A percentile compares a stretch with the other conserved stretches of the same genome.
Evolutionary conservation across 345 rosid genomes (phyloP).

Genomic region (Citrus reticulata): DNA sequence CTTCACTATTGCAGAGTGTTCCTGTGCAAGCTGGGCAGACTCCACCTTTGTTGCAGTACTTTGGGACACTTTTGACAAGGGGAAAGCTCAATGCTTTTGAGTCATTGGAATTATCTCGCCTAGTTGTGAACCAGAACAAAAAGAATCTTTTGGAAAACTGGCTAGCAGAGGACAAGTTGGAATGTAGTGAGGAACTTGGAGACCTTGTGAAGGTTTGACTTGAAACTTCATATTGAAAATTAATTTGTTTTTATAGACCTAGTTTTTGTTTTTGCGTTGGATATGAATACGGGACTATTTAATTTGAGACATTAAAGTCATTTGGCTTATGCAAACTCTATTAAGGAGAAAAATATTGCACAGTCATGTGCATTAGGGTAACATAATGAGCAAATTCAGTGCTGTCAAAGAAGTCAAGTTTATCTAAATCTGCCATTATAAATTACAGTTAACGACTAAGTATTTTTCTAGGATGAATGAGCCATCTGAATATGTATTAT

Average conservation of each 20-base stretch:
- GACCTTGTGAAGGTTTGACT: slow-evolving; percentile 94
- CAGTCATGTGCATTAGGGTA: not conserved
- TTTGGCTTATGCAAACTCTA: not conserved
- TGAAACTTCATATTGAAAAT: not conserved
- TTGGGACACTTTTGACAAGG: slow-evolving; percentile 89
- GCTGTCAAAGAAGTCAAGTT: not conserved
- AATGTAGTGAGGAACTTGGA: slow-evolving; percentile 98
- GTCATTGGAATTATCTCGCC: slow-evolving; percentile 96
- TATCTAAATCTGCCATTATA: not conserved
- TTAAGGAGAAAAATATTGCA: not conserved
- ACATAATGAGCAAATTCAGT: not conserved
- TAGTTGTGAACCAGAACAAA: slow-evolving; percentile 97
- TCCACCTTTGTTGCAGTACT: slow-evolving; percentile 94
- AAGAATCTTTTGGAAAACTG: slow-evolving; percentile 95
- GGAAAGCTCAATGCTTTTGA: slow-evolving; percentile 98
- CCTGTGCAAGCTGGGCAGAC: slow-evolving; percentile 99
- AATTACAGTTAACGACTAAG: not conserved
- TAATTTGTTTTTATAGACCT: not conserved
- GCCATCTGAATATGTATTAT: not conserved
- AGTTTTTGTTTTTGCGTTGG: not conserved
- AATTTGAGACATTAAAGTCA: not conserved
- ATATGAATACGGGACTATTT: not conserved
- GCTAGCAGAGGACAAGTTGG: slow-evolving; percentile 98
- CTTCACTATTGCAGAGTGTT: slow-evolving; percentile 64
- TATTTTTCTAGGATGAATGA: not conserved